Conservation (phyloP, 345 rosid genomes). For the Erucastrum elatum region DNA sequence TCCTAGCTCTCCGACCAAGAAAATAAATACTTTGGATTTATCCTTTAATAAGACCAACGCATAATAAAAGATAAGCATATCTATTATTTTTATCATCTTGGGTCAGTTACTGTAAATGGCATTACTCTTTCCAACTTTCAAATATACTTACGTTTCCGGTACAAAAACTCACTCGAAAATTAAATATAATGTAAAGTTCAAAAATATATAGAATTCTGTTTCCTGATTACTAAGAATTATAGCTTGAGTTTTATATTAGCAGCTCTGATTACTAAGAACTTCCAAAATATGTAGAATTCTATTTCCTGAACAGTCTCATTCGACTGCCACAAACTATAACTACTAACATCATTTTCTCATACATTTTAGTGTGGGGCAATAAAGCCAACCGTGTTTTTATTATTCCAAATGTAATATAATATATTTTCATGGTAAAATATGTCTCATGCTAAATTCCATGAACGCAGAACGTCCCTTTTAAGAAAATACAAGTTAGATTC, state of each 20-base stretch:
- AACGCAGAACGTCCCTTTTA: conserved; percentile 6
- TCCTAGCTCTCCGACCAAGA: conserved; percentile 24
- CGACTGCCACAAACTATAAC: conserved; percentile 43
- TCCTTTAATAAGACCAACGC: conserved; percentile 14
- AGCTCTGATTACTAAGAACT: neutral
- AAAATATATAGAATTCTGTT: neutral
- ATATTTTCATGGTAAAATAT: neutral
- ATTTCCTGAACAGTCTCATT: conserved; percentile 23
- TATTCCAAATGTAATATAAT: conserved; percentile 23
- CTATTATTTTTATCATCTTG: neutral
- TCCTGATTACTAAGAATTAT: neutral
- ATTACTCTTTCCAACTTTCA: neutral
- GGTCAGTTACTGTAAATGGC: neutral
- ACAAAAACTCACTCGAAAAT: too few relatives aligned
- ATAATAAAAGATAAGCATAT: conserved; percentile 11
- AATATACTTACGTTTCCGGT: neutral
- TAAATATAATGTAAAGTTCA: too few relatives aligned
- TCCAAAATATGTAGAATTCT: neutral
- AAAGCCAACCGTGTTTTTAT: conserved; percentile 20
- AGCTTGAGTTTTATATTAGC: neutral
- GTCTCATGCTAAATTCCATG: conserved; percentile 34
- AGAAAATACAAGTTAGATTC: conserved; percentile 6
- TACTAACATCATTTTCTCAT: conserved; percentile 36
- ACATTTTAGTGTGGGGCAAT: conserved; percentile 40
- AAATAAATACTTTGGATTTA: conserved; percentile 28